Conservation (phyloP, 192 early-diverging fungal species). For the Coemansia sp. region DNA sequence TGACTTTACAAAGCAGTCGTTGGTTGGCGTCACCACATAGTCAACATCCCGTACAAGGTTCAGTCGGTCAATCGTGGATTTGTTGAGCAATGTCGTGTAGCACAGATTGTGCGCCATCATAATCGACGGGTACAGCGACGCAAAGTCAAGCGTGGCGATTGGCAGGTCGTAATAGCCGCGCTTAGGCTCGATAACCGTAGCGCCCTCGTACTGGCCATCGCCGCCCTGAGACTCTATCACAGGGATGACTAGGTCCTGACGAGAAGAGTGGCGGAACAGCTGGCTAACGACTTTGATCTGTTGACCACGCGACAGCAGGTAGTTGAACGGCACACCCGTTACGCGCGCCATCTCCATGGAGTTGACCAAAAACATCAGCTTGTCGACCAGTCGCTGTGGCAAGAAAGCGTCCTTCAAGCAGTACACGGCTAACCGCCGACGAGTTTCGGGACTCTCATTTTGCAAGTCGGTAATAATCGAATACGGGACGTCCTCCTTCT, state of each 20-base stretch:
- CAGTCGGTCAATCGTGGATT: constrained; percentile 59
- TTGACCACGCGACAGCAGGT: constrained; percentile 89
- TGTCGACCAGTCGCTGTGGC: constrained; percentile 91
- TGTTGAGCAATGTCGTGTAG: constrained; percentile 83
- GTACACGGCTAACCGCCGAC: constrained; percentile 92
- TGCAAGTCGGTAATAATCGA: constrained; percentile 98
- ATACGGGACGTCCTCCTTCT: constrained; percentile 99
- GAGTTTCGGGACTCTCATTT: constrained; percentile 92
- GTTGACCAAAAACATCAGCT: constrained; percentile 96
- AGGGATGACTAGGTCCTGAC: constrained; percentile 86
- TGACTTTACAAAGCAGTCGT: constrained; percentile 86
- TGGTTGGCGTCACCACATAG: constrained; percentile 86
- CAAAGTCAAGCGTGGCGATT: constrained; percentile 98
- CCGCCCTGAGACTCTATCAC: constrained; percentile 75
- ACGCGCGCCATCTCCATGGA: constrained; percentile 99
- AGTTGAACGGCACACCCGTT: constrained; percentile 94
- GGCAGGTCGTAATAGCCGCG: constrained; percentile 94
- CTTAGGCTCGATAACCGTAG: constrained; percentile 92
- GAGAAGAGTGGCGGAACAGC: constrained; percentile 81
- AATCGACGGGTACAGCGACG: constrained; percentile 96
- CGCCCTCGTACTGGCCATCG: constrained; percentile 93
- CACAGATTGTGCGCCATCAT: constrained; percentile 99
- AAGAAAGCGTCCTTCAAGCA: constrained; percentile 97
- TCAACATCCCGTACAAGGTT: constrained; percentile 75
- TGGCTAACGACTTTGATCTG: constrained; percentile 99